These are phyloP conservation scores for Candida pini DNA, from an alignment of 805 yeast species.

Conservation along the genomic window DNA sequence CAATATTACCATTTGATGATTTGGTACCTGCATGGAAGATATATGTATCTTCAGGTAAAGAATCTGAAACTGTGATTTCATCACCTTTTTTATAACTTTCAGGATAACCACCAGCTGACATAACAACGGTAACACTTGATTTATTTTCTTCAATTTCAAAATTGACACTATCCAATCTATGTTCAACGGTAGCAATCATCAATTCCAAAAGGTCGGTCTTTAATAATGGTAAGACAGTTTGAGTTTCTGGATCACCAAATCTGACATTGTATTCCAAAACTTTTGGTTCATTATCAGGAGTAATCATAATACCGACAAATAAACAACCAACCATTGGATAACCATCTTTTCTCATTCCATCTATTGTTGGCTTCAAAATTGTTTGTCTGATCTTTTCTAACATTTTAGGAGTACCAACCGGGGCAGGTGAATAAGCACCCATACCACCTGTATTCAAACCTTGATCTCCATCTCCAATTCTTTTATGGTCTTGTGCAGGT, in stretches of 20 bases:
- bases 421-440: constrained; percentile 99
- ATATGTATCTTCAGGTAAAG: constrained; percentile 51
- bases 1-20: constrained; percentile 48
- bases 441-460: constrained; percentile 99
- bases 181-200: constrained; percentile 90
- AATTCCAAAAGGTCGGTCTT: constrained; percentile 91
- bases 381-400: constrained; percentile 62
- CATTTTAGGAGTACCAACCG: constrained; percentile 77
- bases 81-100: constrained; percentile 83
- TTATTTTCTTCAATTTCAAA: constrained; percentile 48
- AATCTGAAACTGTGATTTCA: constrained; percentile 53
- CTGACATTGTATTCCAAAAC: constrained; percentile 96
- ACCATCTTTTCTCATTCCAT: constrained; percentile 94
- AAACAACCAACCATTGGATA: constrained; percentile 93
- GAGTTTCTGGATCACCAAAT: constrained; percentile 99
- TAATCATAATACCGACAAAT: constrained; percentile 91
- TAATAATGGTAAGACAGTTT: constrained; percentile 86
- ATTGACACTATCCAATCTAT: constrained; percentile 79
- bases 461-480: constrained; percentile 86
- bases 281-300: constrained; percentile 77
- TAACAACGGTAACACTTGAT: constrained; percentile 86
- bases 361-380: constrained; percentile 87
- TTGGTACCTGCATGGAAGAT: constrained; percentile 98
- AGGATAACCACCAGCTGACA: constrained; percentile 98
- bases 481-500: constrained; percentile 97